A percentile compares a stretch with the other conserved stretches of the same genome.
Conservation (phyloP, 495 filamentous ascomycete genomes). For the Aspergillus biplanus region DNA sequence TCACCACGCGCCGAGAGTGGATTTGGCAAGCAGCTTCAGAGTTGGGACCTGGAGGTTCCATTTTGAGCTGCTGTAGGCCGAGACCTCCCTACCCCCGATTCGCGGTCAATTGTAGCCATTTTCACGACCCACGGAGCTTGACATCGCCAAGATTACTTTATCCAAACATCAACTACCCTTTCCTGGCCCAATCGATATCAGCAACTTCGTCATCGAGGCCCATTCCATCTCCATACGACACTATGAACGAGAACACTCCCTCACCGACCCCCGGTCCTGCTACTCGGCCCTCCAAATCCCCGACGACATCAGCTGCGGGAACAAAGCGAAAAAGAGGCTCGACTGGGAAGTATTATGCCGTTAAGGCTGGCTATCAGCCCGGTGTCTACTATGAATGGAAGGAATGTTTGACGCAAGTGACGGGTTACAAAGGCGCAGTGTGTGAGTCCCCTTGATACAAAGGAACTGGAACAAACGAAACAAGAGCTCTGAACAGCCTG, state of each 20-base stretch:
- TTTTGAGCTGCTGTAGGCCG: slow-evolving; percentile 38
- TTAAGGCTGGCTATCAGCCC: slow-evolving; percentile 73
- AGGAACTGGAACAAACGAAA: not conserved
- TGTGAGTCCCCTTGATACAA: slow-evolving; percentile 59
- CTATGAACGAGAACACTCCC: slow-evolving; percentile 43
- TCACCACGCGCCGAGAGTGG: slow-evolving; percentile 23
- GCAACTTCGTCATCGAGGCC: not conserved
- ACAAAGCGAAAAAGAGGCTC: slow-evolving; percentile 66
- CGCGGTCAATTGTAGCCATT: slow-evolving; percentile 5
- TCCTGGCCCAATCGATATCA: not conserved
- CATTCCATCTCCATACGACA: slow-evolving; percentile 4
- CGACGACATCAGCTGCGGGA: slow-evolving; percentile 49
- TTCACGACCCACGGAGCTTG: slow-evolving; percentile 13
- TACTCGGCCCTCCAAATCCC: slow-evolving; percentile 36
- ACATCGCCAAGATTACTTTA: slow-evolving; percentile 15
- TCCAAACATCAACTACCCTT: slow-evolving; percentile 6
- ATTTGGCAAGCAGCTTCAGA: slow-evolving; percentile 32
- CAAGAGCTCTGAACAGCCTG: not conserved
- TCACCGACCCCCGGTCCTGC: slow-evolving; percentile 44
- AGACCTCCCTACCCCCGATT: slow-evolving; percentile 28
- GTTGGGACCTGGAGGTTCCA: slow-evolving; percentile 35
- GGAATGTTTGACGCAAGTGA: slow-evolving; percentile 80
- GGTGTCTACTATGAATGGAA: slow-evolving; percentile 87
- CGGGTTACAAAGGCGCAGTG: slow-evolving; percentile 79
- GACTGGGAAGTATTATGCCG: slow-evolving; percentile 82